Evolutionary conservation across 2,329 filamentous ascomycete species (phyloP).

Genomic region (Didymella lethalis): DNA sequence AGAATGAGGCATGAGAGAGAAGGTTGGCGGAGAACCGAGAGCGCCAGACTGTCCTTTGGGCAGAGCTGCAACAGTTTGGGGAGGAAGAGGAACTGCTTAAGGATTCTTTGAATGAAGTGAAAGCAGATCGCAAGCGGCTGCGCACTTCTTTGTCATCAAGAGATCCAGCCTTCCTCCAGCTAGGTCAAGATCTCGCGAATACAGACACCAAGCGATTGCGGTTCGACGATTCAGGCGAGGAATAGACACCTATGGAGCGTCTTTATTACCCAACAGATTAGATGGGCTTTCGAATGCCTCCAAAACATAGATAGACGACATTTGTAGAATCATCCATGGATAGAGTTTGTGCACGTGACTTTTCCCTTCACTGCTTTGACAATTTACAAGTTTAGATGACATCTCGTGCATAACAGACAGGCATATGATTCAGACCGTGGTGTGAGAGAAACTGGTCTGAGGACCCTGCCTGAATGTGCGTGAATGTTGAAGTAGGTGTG

Average conservation of each 20-base stretch:
- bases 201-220: conserved; percentile 1
- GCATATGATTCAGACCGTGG: neutral
- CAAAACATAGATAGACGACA: neutral
- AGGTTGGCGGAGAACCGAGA: neutral
- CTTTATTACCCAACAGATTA: no score
- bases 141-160: neutral
- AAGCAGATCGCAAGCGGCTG: neutral
- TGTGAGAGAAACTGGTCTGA: neutral
- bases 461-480: no score
- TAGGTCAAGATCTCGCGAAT: conserved; percentile 1
- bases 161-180: conserved; percentile 1
- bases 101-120: neutral
- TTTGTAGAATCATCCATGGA: no score
- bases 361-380: neutral
- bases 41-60: neutral
- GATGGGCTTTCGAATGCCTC: no score
- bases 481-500: neutral
- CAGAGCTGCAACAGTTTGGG: neutral
- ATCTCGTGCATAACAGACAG: neutral
- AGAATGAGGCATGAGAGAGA: conserved; percentile 1
- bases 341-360: neutral
- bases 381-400: neutral
- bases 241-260: neutral
- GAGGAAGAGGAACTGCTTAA: neutral
- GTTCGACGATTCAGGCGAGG: conserved; percentile 1